Percentiles rank a stretch among this genome's conserved stretches.
These are phyloP conservation scores for Umbelopsis vinacea DNA, from an alignment of 192 early-diverging fungal species.

Conservation along the genomic window DNA sequence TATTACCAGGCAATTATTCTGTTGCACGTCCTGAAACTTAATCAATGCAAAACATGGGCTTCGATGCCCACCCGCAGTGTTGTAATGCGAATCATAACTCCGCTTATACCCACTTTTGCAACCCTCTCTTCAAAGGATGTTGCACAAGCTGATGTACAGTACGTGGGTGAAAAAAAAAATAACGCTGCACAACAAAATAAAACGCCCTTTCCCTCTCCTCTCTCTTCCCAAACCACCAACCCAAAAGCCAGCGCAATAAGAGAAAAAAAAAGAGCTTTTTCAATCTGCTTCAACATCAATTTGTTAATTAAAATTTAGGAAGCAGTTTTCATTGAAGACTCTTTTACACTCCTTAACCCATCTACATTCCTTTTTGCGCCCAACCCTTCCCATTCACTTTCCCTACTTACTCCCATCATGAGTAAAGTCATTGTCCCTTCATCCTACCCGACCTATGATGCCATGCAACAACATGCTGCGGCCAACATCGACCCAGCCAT, in stretches of 20 bases:
- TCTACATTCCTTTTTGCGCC: constrained; percentile 12
- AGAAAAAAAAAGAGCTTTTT: background rate
- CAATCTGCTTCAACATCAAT: background rate
- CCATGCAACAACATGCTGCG: constrained; percentile 12
- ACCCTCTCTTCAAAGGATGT: background rate
- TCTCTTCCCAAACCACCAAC: background rate
- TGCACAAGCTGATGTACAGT: constrained; percentile 5
- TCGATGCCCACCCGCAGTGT: too few relatives aligned
- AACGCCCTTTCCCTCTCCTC: background rate
- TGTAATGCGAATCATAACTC: background rate
- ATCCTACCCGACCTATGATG: constrained; percentile 19
- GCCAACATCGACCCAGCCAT: constrained; percentile 13
- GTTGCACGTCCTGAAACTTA: too few relatives aligned
- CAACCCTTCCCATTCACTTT: constrained; percentile 8
- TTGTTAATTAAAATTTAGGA: background rate
- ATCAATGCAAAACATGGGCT: too few relatives aligned
- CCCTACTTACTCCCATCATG: constrained; percentile 7
- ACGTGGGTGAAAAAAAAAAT: constrained; percentile 7
- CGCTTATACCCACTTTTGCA: background rate
- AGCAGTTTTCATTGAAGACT: constrained; percentile 5
- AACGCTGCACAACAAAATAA: background rate
- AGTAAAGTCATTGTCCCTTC: constrained; percentile 22
- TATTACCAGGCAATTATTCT: too few relatives aligned
- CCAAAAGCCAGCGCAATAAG: background rate
- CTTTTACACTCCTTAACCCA: constrained; percentile 17